Percentiles rank a stretch among this genome's conserved stretches.
Evolutionary conservation across 805 yeast species (phyloP).

Genomic region (Sugiyamaella smithiae): DNA sequence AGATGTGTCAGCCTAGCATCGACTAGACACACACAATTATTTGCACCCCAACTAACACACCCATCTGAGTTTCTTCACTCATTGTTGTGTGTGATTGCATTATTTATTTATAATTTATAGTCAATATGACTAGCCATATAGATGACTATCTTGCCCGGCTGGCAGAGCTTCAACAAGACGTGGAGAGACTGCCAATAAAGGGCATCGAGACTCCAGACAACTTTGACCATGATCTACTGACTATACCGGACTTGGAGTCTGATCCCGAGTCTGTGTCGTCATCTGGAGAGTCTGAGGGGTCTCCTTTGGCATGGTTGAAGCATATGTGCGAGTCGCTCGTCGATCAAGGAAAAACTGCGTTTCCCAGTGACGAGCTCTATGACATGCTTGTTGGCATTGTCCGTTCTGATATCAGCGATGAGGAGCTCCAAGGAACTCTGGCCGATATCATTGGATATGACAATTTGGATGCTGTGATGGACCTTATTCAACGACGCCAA

Average conservation of each 20-base stretch:
- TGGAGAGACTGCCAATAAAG: slow-evolving; percentile 1
- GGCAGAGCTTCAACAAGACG: slow-evolving; percentile 4
- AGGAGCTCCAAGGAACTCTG: slow-evolving; percentile 64
- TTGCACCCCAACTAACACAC: no score
- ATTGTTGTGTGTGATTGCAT: no score
- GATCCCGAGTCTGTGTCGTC: not conserved
- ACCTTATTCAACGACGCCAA: slow-evolving; percentile 45
- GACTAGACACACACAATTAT: no score
- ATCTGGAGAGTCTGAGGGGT: not conserved
- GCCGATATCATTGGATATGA: slow-evolving; percentile 85
- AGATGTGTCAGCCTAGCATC: no score
- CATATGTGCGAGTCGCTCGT: not conserved
- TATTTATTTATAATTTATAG: no score
- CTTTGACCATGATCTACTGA: slow-evolving; percentile 11
- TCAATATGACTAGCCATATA: no score
- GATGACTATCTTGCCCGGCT: slow-evolving; percentile 6
- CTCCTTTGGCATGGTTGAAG: slow-evolving; percentile 1
- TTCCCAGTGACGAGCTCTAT: slow-evolving; percentile 9
- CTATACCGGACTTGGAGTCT: slow-evolving; percentile 1
- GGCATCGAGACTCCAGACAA: not conserved
- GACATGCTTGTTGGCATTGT: slow-evolving; percentile 15
- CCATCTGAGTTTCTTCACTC: no score
- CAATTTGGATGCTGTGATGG: slow-evolving; percentile 73
- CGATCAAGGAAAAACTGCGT: not conserved
- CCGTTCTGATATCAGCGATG: slow-evolving; percentile 41